Evolutionary conservation across 2,329 filamentous ascomycete genomes (phyloP).

Genomic region (Xylariaceae sp.): DNA sequence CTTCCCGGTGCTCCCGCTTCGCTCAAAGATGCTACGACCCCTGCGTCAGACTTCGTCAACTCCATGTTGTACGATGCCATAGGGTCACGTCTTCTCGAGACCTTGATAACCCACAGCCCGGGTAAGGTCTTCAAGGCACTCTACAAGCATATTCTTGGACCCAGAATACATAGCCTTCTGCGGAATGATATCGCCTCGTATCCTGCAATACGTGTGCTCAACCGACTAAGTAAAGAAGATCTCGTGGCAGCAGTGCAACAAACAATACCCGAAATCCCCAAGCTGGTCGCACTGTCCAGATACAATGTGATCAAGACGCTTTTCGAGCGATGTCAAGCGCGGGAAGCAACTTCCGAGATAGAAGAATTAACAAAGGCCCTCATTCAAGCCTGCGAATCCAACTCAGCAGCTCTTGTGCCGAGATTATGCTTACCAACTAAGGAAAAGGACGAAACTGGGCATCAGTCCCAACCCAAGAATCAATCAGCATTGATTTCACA

Average conservation of each 20-base stretch:
- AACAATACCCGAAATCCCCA: conserved; percentile 68
- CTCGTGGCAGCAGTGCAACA: conserved; percentile 67
- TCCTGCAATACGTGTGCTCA: conserved; percentile 76
- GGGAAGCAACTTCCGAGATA: conserved; percentile 53
- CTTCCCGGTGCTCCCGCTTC: conserved; percentile 71
- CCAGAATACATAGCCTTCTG: conserved; percentile 73
- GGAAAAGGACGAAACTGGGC: conserved; percentile 28
- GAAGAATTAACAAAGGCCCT: conserved; percentile 44
- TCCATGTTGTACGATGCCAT: conserved; percentile 85
- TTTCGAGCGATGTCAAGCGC: conserved; percentile 75
- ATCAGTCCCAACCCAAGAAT: conserved; percentile 47
- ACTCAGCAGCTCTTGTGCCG: conserved; percentile 43
- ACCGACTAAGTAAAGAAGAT: conserved; percentile 82
- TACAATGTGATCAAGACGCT: conserved; percentile 76
- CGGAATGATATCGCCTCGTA: conserved; percentile 90
- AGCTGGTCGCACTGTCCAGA: conserved; percentile 69
- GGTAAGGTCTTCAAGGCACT: conserved; percentile 89
- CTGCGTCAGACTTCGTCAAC: conserved; percentile 73
- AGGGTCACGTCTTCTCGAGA: conserved; percentile 85
- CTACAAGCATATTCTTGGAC: conserved; percentile 74
- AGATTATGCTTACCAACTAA: conserved; percentile 43
- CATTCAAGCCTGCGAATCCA: conserved; percentile 42
- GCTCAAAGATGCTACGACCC: conserved; percentile 67
- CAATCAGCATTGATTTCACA: conserved; percentile 58
- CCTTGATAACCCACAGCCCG: conserved; percentile 73